Evolutionary conservation across 768 basidiomycete species (phyloP).

Genomic region (Suillus weaverae): DNA sequence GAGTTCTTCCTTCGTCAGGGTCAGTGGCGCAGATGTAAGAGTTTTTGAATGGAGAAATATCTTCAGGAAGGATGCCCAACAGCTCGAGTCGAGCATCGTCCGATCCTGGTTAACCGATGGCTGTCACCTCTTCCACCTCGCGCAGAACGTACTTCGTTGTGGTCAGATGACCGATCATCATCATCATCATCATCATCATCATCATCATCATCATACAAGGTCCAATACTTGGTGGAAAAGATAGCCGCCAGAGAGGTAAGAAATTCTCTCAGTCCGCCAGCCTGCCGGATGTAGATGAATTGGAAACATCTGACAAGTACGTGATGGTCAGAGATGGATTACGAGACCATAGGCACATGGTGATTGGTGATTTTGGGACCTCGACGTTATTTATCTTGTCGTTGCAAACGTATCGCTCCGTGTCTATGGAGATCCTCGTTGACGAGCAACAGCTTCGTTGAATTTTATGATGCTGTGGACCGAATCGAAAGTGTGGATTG

Average conservation of each 20-base stretch:
- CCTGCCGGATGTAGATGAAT: not conserved
- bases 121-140: slow-evolving; percentile 3
- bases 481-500: not conserved
- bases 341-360: slow-evolving; percentile 15
- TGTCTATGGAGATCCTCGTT: slow-evolving; percentile 3
- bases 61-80: slow-evolving; percentile 2
- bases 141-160: slow-evolving; percentile 6
- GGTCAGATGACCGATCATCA: slow-evolving; percentile 4
- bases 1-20: not conserved
- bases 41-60: not conserved
- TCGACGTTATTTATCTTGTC: slow-evolving; percentile 13
- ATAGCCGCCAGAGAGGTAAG: slow-evolving; percentile 8
- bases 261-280: slow-evolving; percentile 4
- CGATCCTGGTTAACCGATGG: slow-evolving; percentile 9
- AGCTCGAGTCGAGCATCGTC: slow-evolving; percentile 7
- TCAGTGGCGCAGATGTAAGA: not conserved
- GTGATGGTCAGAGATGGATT: slow-evolving; percentile 13
- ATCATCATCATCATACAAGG: not conserved
- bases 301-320: slow-evolving; percentile 9
- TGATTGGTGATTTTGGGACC: slow-evolving; percentile 12
- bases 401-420: slow-evolving; percentile 17
- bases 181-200: too few species aligned
- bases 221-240: slow-evolving; percentile 11
- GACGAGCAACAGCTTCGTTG: not conserved
- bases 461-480: slow-evolving; percentile 6